Evolutionary conservation across 192 early-diverging fungal species (phyloP).

Genomic region (Ambispora gerdemannii): DNA sequence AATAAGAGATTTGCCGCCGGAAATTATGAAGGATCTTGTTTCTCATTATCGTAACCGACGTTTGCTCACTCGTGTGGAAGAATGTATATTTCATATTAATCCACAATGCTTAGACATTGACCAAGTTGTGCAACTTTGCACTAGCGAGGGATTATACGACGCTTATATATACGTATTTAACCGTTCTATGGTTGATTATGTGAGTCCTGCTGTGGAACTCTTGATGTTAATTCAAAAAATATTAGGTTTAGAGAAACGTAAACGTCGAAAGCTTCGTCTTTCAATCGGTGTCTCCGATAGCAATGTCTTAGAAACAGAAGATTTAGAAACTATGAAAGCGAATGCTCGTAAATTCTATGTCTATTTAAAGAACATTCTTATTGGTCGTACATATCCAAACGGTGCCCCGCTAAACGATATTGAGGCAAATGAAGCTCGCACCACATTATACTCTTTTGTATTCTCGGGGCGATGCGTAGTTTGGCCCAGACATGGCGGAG

Average conservation of each 20-base stretch:
- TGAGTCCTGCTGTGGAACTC: slow-evolving; percentile 56
- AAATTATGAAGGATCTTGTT: slow-evolving; percentile 58
- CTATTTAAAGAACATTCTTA: slow-evolving; percentile 50
- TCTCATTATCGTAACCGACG: slow-evolving; percentile 44
- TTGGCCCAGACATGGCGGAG: slow-evolving; percentile 54
- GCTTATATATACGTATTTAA: slow-evolving; percentile 63
- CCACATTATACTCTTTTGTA: slow-evolving; percentile 56
- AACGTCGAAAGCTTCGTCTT: slow-evolving; percentile 23
- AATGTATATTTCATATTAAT: slow-evolving; percentile 56
- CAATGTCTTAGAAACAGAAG: neutral
- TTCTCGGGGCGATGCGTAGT: slow-evolving; percentile 61
- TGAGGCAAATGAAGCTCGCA: slow-evolving; percentile 49
- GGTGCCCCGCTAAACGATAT: slow-evolving; percentile 35
- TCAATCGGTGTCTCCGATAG: neutral
- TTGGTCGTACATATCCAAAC: slow-evolving; percentile 51
- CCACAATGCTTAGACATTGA: slow-evolving; percentile 56
- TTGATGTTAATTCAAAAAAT: slow-evolving; percentile 51
- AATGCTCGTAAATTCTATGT: slow-evolving; percentile 52
- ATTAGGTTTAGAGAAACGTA: slow-evolving; percentile 32
- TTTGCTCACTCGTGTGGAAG: slow-evolving; percentile 46
- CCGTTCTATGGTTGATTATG: slow-evolving; percentile 56
- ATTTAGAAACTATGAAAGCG: slow-evolving; percentile 32
- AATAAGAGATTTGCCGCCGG: slow-evolving; percentile 52
- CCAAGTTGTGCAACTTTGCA: slow-evolving; percentile 55
- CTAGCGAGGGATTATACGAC: slow-evolving; percentile 51